These are phyloP conservation scores for Combretum micranthum DNA, from an alignment of 345 rosid genomes.

Conservation along the genomic window DNA sequence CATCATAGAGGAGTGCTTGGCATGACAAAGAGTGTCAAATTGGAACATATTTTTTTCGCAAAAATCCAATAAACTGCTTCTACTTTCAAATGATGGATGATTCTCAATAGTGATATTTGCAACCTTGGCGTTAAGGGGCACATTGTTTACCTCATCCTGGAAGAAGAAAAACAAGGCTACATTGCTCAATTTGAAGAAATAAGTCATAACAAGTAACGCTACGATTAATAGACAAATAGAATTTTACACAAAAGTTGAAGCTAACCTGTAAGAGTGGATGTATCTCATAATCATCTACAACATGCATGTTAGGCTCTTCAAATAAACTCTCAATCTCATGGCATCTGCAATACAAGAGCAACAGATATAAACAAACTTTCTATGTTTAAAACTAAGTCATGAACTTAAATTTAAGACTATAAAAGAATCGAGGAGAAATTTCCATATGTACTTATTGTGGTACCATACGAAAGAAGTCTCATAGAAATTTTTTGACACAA, in stretches of 20 bases:
- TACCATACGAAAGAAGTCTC: too few relatives aligned
- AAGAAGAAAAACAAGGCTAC: not conserved
- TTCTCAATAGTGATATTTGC: slow-evolving; percentile 29
- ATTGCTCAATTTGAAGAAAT: not conserved
- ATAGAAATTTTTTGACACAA: too few relatives aligned
- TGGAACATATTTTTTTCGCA: slow-evolving; percentile 47
- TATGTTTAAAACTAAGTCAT: too few relatives aligned
- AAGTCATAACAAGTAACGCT: slow-evolving; percentile 1
- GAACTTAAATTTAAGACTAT: too few relatives aligned
- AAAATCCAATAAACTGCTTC: slow-evolving; percentile 44
- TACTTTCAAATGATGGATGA: slow-evolving; percentile 39
- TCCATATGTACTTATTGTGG: too few relatives aligned
- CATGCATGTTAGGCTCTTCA: slow-evolving; percentile 20
- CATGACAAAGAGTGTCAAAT: slow-evolving; percentile 60
- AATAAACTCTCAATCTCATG: slow-evolving; percentile 25
- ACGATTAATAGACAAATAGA: not conserved
- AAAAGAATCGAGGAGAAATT: not conserved
- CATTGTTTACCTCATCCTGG: slow-evolving; percentile 37
- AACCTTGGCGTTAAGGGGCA: slow-evolving; percentile 39
- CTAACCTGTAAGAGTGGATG: slow-evolving; percentile 53
- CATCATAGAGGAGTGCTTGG: slow-evolving; percentile 80
- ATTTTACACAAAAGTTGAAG: not conserved
- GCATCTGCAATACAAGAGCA: slow-evolving; percentile 33
- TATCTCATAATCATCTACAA: slow-evolving; percentile 23
- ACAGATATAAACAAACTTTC: not conserved